phyloP scores from a whole-genome alignment of 2,329 filamentous ascomycete genomes.

The Claviceps cyperi region DNA sequence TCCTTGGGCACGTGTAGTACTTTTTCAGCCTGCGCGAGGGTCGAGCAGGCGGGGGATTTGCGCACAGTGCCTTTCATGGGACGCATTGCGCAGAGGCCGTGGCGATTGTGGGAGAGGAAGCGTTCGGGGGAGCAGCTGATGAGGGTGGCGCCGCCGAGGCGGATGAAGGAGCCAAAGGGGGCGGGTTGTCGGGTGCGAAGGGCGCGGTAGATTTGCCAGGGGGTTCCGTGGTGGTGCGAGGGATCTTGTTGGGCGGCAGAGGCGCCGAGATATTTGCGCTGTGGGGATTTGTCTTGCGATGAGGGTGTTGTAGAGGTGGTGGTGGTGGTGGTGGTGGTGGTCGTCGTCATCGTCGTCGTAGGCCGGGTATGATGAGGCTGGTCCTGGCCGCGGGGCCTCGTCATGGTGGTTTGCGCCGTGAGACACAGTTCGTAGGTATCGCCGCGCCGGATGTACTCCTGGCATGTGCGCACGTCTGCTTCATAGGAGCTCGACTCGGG shows the following conservation, averaged over 20 bases:
- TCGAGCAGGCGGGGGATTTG: conserved; percentile 51
- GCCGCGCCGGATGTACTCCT: conserved; percentile 57
- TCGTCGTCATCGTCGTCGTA: neutral
- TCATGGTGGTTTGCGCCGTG: conserved; percentile 58
- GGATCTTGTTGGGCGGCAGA: neutral
- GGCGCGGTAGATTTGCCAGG: conserved; percentile 60
- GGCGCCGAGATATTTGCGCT: too few relatives aligned
- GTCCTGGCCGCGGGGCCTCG: conserved; percentile 27
- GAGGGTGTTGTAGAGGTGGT: neutral
- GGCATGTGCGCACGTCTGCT: conserved; percentile 51
- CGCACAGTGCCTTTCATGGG: conserved; percentile 97
- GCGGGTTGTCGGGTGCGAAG: conserved; percentile 62
- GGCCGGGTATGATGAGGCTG: conserved; percentile 17
- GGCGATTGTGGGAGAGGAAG: conserved; percentile 48
- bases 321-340: neutral
- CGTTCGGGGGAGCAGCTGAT: conserved; percentile 79
- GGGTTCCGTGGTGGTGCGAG: conserved; percentile 13
- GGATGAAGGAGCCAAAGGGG: conserved; percentile 72
- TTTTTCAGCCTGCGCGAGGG: conserved; percentile 53
- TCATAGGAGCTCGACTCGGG: conserved; percentile 43
- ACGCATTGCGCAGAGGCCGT: conserved; percentile 59
- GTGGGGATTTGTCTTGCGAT: neutral
- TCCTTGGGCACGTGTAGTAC: conserved; percentile 76
- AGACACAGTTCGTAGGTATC: conserved; percentile 80
- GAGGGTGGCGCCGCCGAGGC: conserved; percentile 54